Base-by-base conservation (phyloP, 1,284 basidiomycete species). In the Ganoderma meredithae region DNA sequence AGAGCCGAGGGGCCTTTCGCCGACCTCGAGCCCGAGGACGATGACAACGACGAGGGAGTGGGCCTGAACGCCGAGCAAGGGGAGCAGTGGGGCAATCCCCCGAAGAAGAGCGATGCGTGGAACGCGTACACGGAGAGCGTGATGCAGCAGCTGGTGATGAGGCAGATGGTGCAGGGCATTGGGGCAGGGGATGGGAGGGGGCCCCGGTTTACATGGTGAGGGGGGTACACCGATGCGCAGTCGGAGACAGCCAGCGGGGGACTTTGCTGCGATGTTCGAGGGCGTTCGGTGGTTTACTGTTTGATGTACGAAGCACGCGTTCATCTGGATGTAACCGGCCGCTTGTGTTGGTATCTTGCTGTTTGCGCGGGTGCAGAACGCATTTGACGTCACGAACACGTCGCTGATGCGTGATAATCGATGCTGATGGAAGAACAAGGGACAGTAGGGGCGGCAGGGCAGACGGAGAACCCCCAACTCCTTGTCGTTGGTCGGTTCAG, bases 1-100 rank as follows among this genome's bases (percentile, higher is more conserved):
- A 66, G 36, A 59, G 58, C 56, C 3, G 47, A 6, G n/a, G 68
- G 69, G 56, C 59, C 56, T 53, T 69, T 65, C 43, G 67, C 63
- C 33, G 69, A 60, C 58, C 39, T 40, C 19, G 58, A 60, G 58
- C 53, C 53, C 19, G 49, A 10, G 4, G 49, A 31, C 2, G 25
- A 27, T 25, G 36, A 22, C 17, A 10, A 36, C 12, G 7, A 33
- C 10, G 55, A 39, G n/a, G 33, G 19, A 12, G 55, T 10, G 36
- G 55, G 19, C 2, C 17, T 31, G 33, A 33, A 39, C n/a, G 7
- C 36, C 33, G 36, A 56, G 33, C 31, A 33, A 33, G 19, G 56
- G n/a, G 33, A 40, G 36, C 40, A 36, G 56, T 22, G 56, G 56
- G 55, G 65, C 25, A 55, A 61, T 6, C 22, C 39, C 39, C 60